These are phyloP conservation scores for Epichloe coenophiala DNA, from an alignment of 2,329 filamentous ascomycete species.

Conservation along the genomic window DNA sequence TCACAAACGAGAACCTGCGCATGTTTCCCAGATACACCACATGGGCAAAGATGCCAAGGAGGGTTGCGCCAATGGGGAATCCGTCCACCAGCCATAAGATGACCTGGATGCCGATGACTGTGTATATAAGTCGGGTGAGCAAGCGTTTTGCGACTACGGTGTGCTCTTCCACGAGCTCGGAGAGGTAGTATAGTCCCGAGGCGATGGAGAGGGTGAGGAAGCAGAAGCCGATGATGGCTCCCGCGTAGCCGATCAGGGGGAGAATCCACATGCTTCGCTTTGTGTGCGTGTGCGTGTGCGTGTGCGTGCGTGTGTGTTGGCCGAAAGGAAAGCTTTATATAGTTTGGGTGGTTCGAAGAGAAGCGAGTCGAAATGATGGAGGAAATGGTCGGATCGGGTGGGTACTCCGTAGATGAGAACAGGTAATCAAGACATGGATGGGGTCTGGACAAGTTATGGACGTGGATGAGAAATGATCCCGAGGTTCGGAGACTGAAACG, in stretches of 20 bases:
- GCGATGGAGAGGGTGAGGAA: slow-evolving; percentile 94
- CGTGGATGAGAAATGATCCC: background rate
- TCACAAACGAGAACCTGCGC: slow-evolving; percentile 59
- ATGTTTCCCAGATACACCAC: slow-evolving; percentile 82
- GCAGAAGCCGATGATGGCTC: slow-evolving; percentile 75
- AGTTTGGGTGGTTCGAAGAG: background rate
- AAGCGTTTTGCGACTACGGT: slow-evolving; percentile 83
- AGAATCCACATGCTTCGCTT: slow-evolving; percentile 74
- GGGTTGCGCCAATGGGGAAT: slow-evolving; percentile 62
- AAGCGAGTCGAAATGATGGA: too few relatives aligned
- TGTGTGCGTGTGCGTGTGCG: too few relatives aligned
- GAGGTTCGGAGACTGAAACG: too few relatives aligned
- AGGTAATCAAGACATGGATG: background rate
- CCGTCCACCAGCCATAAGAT: slow-evolving; percentile 68
- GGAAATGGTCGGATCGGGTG: too few relatives aligned
- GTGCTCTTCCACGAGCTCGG: slow-evolving; percentile 94
- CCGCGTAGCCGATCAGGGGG: slow-evolving; percentile 82
- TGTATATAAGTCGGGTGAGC: slow-evolving; percentile 75
- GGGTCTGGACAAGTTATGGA: too few relatives aligned
- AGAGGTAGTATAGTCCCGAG: slow-evolving; percentile 96
- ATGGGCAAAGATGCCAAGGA: slow-evolving; percentile 69
- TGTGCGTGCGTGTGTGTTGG: background rate
- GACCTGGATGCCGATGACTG: slow-evolving; percentile 59
- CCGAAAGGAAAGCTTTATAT: background rate
- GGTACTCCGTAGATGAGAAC: too few relatives aligned